These are phyloP conservation scores for Albatrellus ellisii DNA, from an alignment of 768 basidiomycete genomes.

Conservation along the genomic window DNA sequence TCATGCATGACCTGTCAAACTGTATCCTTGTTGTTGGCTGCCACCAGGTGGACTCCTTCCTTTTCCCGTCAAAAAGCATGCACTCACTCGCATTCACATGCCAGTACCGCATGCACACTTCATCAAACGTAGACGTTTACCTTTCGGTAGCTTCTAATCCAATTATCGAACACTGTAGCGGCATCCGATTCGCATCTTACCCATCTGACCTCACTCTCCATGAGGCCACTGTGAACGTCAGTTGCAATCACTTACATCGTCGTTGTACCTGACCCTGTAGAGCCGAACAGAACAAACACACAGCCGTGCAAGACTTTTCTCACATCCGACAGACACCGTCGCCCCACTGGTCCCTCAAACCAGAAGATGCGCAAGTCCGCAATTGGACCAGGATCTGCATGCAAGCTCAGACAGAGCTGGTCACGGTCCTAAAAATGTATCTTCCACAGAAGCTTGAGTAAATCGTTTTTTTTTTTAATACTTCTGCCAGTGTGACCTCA, in stretches of 20 bases:
- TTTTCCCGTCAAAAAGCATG: not conserved
- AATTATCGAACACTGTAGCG: constrained; percentile 63
- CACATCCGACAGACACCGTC: constrained; percentile 68
- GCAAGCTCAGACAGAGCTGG: no score
- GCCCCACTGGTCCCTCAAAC: constrained; percentile 49
- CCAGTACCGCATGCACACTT: constrained; percentile 84
- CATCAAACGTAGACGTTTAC: constrained; percentile 48
- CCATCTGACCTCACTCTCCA: constrained; percentile 25
- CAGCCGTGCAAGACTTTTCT: constrained; percentile 72
- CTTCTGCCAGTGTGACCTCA: no score
- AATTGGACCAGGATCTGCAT: no score
- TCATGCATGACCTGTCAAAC: constrained; percentile 48
- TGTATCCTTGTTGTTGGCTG: constrained; percentile 63
- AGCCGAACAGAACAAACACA: constrained; percentile 23
- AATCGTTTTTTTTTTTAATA: no score
- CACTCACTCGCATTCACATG: not conserved
- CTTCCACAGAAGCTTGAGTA: no score
- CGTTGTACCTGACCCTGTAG: not conserved
- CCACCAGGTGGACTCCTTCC: constrained; percentile 43
- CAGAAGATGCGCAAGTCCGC: constrained; percentile 12
- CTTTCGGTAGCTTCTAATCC: constrained; percentile 59
- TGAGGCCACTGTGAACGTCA: not conserved
- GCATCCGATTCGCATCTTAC: constrained; percentile 52
- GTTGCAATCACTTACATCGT: not conserved
- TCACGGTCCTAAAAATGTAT: no score